Conservation (phyloP, 257 asterid genomes). For the Gentiana macrophylla region DNA sequence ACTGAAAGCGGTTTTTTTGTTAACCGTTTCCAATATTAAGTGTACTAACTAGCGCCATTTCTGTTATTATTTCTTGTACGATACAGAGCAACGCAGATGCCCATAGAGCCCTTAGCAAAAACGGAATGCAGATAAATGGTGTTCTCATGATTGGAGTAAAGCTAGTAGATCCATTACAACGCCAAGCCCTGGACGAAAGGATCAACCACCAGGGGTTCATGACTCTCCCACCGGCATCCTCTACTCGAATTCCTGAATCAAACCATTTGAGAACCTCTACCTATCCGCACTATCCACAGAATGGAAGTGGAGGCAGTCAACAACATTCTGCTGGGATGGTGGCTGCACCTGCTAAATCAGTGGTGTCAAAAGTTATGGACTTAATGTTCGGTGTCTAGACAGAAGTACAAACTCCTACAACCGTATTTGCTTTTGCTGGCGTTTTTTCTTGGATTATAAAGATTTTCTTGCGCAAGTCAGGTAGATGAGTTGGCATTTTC, state of each 20-base stretch:
- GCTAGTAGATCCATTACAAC: conserved; percentile 76
- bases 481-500: not conserved
- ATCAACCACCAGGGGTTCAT: conserved; percentile 69
- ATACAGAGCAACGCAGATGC: conserved; percentile 79
- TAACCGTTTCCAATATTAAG: too few relatives aligned
- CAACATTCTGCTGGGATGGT: conserved; percentile 50
- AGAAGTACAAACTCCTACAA: too few relatives aligned
- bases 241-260: conserved; percentile 35
- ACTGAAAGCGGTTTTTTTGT: too few relatives aligned
- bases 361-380: conserved; percentile 83
- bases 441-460: not conserved
- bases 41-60: not conserved
- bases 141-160: conserved; percentile 91
- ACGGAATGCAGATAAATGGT: conserved; percentile 76
- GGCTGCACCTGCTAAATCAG: conserved; percentile 83
- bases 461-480: not conserved
- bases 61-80: conserved; percentile 2
- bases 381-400: conserved; percentile 80
- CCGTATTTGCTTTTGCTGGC: not conserved
- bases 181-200: conserved; percentile 58
- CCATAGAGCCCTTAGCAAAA: conserved; percentile 75
- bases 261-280: conserved; percentile 46
- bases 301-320: conserved; percentile 33
- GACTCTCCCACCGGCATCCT: conserved; percentile 54
- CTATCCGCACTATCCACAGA: conserved; percentile 55